Base-by-base conservation (phyloP, 225 moss, liverwort and hornwort species). In the Asterella californica region DNA sequence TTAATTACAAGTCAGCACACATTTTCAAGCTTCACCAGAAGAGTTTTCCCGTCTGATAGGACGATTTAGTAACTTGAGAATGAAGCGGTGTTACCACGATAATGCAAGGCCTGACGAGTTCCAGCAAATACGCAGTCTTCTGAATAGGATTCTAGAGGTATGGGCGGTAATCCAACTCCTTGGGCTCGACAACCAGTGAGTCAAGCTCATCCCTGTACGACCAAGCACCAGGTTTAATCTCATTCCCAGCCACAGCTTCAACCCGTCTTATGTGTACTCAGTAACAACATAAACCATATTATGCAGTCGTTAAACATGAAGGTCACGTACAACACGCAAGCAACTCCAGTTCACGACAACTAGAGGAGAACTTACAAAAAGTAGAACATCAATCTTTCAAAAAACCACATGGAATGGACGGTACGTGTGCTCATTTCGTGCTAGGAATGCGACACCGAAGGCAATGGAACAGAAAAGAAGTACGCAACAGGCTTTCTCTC, bases 141-240 rank as follows among this genome's bases (percentile, higher is more conserved):
- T 30, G 21, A 17, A 17, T 29, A 45, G 38, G 22, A 77, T 37
- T 55, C 50, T 94, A 94, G 46, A 94, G 87, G 84, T 90, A 96
- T 65, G 81, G 87, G 75, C 96, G 96, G 77, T 86, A 90, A 78
- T 96, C 92, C 65, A 96, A 81, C 71, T 94, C 92, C 80, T 91
- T 92, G 0, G 92, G 88, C 42, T 90, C 86, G 66, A 96, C 96
- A 33, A 86, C 85, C 72, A 94, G 82, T 73, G 83, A 33, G 66
- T 91, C 88, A 76, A 96, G 86, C 80, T 96, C 96, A 76, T 96
- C 92, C 86, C 96, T 96, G 83, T 84, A 88, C 14, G 78, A 75
- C 70, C 66, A 80, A 21, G 62, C 54, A 57, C 63, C 82, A 72
- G 11, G 38, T 7, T 61, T 60, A n/a, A 25, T 38, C 15, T 9